Evolutionary conservation across 208 protist genomes (phyloP), one percentile per base, ranked within the genome.

Genomic region (Tritrichomonas musculus): DNA sequence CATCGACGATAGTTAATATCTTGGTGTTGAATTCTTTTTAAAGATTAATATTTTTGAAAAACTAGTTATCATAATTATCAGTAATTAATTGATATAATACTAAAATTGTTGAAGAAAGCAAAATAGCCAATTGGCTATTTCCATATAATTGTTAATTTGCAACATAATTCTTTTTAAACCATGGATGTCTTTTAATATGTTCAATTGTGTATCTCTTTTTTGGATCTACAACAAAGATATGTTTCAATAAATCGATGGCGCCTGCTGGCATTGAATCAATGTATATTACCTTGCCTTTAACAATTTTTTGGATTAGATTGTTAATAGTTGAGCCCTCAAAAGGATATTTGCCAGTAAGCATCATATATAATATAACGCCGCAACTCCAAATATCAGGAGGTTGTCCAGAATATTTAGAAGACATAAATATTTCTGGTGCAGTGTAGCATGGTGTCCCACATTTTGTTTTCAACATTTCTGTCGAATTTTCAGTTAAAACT

Each of bases 361-460:
- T 39, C 8, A 1, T 36, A 20, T 77, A 77, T 44, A 77, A 33
- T 17, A 77, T 77, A 4, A 77, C 33, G 8, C 69, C 69, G 44
- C 69, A 77, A 47, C 69, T 14, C 69, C 69, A 77, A 36, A 77
- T 20, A 39, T 14, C 33, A 20, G 33, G 8, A 9, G 69, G 5
- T 14, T 4, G 9, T 47, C 25, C 25, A 47, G 14, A 20, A 20
- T 14, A 47, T 44, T 20, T 11, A 5, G 93, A 30, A 0, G 39
- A 30, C 3, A 49, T 49, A 33, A 95, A 57, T 30, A 95, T 94
- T 93, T 95, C 94, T 60, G 94, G 94, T 14, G 94, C 93, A 39
- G 95, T 25, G 73, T 95, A 95, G 66, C 92, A 65, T 47, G 82
- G 77, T 9, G 94, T 95, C 49, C 94, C 94, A 47, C 94, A 95